phyloP scores from a whole-genome alignment of 2,329 filamentous ascomycete species.

The Calonectria pauciramosa region DNA sequence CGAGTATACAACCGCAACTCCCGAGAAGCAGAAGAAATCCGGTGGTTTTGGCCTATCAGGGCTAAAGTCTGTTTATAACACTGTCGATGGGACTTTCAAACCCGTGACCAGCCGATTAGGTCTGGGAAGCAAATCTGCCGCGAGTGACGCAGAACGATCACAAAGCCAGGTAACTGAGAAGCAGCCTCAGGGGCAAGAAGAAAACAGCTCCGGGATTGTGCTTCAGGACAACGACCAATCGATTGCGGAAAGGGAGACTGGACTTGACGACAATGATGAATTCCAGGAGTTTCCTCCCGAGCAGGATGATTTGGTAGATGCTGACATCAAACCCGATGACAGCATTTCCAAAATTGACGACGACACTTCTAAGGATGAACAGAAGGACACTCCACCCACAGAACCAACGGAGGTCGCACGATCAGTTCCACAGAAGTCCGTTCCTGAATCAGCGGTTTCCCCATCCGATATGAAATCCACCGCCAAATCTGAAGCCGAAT shows the following conservation, averaged over 20 bases:
- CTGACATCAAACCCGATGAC: slow-evolving; percentile 24
- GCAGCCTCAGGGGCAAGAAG: slow-evolving; percentile 23
- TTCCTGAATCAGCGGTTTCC: not conserved
- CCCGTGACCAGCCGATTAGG: slow-evolving; percentile 41
- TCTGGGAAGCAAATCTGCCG: slow-evolving; percentile 35
- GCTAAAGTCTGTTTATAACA: slow-evolving; percentile 28
- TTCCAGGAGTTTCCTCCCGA: slow-evolving; percentile 30
- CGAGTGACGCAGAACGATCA: slow-evolving; percentile 20
- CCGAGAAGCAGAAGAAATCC: slow-evolving; percentile 49
- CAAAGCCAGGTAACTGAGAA: slow-evolving; percentile 37
- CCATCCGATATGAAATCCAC: not conserved
- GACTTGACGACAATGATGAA: slow-evolving; percentile 22
- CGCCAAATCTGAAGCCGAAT: not conserved
- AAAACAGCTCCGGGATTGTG: slow-evolving; percentile 27
- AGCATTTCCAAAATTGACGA: slow-evolving; percentile 29
- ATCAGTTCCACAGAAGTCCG: not conserved
- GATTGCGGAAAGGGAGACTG: slow-evolving; percentile 7
- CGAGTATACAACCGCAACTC: slow-evolving; percentile 56
- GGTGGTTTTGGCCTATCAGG: slow-evolving; percentile 46
- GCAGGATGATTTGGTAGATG: slow-evolving; percentile 22
- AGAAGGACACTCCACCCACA: not conserved
- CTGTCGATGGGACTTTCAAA: slow-evolving; percentile 46
- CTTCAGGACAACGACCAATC: slow-evolving; percentile 38
- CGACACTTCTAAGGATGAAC: slow-evolving; percentile 9
- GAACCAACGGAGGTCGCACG: slow-evolving; percentile 2